Conservation (phyloP, 2,329 filamentous ascomycete genomes). For the Alternaria panax region DNA sequence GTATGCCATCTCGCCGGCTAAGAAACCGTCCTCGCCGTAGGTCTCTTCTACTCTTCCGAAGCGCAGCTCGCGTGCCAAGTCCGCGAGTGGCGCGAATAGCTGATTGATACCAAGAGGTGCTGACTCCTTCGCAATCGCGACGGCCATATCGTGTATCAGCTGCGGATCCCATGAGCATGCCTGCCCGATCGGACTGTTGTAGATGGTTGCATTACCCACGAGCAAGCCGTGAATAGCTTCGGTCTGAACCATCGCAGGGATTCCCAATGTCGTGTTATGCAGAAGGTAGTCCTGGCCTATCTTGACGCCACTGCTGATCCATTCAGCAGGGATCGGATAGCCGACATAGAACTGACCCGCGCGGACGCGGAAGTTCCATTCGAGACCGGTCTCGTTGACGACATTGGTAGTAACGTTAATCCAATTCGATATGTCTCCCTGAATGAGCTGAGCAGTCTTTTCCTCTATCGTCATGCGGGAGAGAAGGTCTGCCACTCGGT, state of each 20-base stretch:
- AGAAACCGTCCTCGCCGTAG: constrained; percentile 72
- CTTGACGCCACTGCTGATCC: constrained; percentile 68
- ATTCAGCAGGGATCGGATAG: constrained; percentile 69
- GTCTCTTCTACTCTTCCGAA: constrained; percentile 79
- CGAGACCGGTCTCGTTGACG: constrained; percentile 73
- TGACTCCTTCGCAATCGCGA: constrained; percentile 70
- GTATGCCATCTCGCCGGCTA: constrained; percentile 73
- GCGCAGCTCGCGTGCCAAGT: constrained; percentile 74
- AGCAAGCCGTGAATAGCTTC: constrained; percentile 79
- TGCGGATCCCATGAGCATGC: constrained; percentile 74
- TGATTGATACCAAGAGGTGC: constrained; percentile 74
- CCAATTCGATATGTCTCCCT: constrained; percentile 75
- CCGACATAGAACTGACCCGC: constrained; percentile 78
- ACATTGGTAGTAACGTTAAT: constrained; percentile 70
- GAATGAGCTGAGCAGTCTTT: constrained; percentile 70
- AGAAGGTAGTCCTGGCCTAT: constrained; percentile 73
- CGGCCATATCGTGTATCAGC: constrained; percentile 71
- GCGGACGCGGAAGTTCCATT: constrained; percentile 69
- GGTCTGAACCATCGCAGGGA: constrained; percentile 75
- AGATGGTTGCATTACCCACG: constrained; percentile 76
- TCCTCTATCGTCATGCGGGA: constrained; percentile 77
- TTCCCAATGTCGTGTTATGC: constrained; percentile 70
- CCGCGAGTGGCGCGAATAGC: constrained; percentile 73
- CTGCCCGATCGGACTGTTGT: constrained; percentile 77
- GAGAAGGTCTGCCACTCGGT: constrained; percentile 71